Conservation (phyloP, 345 rosid species). For the rapeseed (Brassica napus) region DNA sequence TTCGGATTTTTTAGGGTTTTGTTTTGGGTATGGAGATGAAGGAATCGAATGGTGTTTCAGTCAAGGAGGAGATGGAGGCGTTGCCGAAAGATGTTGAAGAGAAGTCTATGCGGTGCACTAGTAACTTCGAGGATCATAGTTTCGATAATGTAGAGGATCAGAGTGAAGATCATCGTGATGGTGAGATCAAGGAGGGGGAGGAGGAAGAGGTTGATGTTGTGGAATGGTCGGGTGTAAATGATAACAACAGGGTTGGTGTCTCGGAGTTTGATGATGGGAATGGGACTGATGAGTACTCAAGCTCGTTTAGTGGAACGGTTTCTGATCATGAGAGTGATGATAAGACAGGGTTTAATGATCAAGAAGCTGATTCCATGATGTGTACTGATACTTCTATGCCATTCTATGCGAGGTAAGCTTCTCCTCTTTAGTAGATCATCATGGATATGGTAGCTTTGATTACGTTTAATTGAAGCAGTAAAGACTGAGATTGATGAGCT, state of each 20-base stretch:
- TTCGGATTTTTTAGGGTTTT: conserved; percentile 14
- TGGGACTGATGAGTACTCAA: conserved; percentile 61
- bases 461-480: conserved; percentile 1
- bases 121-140: conserved; percentile 47
- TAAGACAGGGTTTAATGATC: conserved; percentile 45
- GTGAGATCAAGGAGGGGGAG: conserved; percentile 25
- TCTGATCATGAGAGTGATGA: conserved; percentile 51
- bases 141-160: conserved; percentile 34
- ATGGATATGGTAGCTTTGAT: conserved; percentile 12
- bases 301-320: conserved; percentile 70
- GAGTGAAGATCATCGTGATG: conserved; percentile 27
- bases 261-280: conserved; percentile 47
- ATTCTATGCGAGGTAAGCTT: conserved; percentile 49
- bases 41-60: conserved; percentile 30
- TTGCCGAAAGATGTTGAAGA: conserved; percentile 38
- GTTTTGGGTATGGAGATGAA: conserved; percentile 38
- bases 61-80: conserved; percentile 34
- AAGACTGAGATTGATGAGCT: neutral
- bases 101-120: conserved; percentile 39
- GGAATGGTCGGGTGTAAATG: conserved; percentile 35
- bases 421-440: neutral
- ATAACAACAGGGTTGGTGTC: conserved; percentile 13
- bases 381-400: conserved; percentile 33
- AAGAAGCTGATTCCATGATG: conserved; percentile 67
- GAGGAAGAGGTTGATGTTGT: conserved; percentile 59